phyloP scores from a whole-genome alignment of 495 filamentous ascomycete species.

The Collariella sp. region DNA sequence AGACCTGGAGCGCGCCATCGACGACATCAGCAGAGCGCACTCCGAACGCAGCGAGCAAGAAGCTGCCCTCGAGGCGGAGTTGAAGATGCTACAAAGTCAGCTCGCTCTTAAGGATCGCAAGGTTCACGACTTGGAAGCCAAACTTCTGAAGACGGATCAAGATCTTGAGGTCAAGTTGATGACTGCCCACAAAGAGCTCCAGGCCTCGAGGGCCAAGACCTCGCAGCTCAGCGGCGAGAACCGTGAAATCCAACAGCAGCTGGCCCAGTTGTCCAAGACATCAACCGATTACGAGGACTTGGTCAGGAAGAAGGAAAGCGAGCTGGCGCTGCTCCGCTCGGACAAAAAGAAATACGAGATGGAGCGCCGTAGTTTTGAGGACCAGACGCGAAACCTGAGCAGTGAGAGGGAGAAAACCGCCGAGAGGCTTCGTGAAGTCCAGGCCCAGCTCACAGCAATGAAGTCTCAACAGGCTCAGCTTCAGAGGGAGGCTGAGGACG shows the following conservation, averaged over 20 bases:
- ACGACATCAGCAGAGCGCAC: slow-evolving; percentile 56
- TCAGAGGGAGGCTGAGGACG: slow-evolving; percentile 81
- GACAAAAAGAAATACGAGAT: slow-evolving; percentile 72
- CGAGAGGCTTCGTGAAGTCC: slow-evolving; percentile 67
- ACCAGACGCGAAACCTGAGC: slow-evolving; percentile 59
- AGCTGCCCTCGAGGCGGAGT: slow-evolving; percentile 64
- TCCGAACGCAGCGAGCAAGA: slow-evolving; percentile 64
- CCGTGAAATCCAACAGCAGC: slow-evolving; percentile 71
- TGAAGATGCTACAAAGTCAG: slow-evolving; percentile 89
- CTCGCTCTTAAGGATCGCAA: slow-evolving; percentile 85
- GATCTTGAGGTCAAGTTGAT: slow-evolving; percentile 83
- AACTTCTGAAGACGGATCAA: slow-evolving; percentile 75
- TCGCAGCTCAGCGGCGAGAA: slow-evolving; percentile 76
- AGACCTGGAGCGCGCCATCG: slow-evolving; percentile 58
- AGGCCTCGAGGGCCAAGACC: slow-evolving; percentile 58
- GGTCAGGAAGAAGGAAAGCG: slow-evolving; percentile 86
- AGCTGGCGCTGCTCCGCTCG: slow-evolving; percentile 71
- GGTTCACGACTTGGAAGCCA: slow-evolving; percentile 75
- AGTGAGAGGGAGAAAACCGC: slow-evolving; percentile 75
- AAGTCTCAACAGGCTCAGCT: slow-evolving; percentile 72
- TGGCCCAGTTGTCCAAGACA: slow-evolving; percentile 79
- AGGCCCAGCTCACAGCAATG: slow-evolving; percentile 81
- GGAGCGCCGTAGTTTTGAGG: slow-evolving; percentile 67
- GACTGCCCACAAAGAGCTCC: slow-evolving; percentile 72
- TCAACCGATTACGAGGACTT: slow-evolving; percentile 93